A percentile compares a stretch with the other conserved stretches of the same genome.
Evolutionary conservation across 345 rosid genomes (phyloP).

Genomic region (Kandelia obovata): DNA sequence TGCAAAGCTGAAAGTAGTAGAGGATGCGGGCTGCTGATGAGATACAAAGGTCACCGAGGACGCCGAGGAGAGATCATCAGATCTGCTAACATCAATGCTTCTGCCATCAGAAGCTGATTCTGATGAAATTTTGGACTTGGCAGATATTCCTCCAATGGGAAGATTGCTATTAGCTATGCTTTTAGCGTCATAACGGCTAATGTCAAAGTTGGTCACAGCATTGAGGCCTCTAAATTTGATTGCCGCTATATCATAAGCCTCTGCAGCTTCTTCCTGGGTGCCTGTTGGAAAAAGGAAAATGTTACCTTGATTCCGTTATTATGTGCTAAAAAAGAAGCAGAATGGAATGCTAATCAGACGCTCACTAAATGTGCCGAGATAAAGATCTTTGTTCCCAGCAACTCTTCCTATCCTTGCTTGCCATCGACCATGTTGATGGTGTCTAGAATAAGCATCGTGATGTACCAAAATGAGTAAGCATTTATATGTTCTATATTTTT

Average conservation of each 20-base stretch:
- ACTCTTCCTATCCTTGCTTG: slow-evolving; percentile 97
- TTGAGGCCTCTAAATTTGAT: slow-evolving; percentile 86
- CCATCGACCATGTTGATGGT: slow-evolving; percentile 98
- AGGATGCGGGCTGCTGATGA: slow-evolving; percentile 18
- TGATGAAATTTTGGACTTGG: slow-evolving; percentile 39
- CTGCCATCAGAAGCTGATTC: slow-evolving; percentile 46
- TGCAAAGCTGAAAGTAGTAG: slow-evolving; percentile 29
- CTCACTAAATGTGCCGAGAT: slow-evolving; percentile 95
- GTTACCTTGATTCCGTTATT: too few relatives aligned
- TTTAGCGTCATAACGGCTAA: slow-evolving; percentile 88
- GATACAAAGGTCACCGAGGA: slow-evolving; percentile 46
- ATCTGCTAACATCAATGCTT: slow-evolving; percentile 35
- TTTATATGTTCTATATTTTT: neutral
- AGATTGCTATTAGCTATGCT: slow-evolving; percentile 79
- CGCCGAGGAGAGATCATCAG: slow-evolving; percentile 48
- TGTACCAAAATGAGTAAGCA: neutral
- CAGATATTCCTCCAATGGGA: slow-evolving; percentile 66
- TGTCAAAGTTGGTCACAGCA: slow-evolving; percentile 91
- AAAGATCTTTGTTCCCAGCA: slow-evolving; percentile 97
- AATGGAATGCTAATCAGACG: neutral
- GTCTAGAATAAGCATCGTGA: slow-evolving; percentile 37
- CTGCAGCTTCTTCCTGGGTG: slow-evolving; percentile 79
- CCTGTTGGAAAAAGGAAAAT: slow-evolving; percentile 30
- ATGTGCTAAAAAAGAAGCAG: too few relatives aligned
- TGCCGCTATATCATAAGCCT: slow-evolving; percentile 76